Percentiles rank a stretch among this genome's conserved stretches.
These are phyloP conservation scores for Stenocarpella maydis DNA, from an alignment of 2,329 filamentous ascomycete genomes.

Conservation along the genomic window DNA sequence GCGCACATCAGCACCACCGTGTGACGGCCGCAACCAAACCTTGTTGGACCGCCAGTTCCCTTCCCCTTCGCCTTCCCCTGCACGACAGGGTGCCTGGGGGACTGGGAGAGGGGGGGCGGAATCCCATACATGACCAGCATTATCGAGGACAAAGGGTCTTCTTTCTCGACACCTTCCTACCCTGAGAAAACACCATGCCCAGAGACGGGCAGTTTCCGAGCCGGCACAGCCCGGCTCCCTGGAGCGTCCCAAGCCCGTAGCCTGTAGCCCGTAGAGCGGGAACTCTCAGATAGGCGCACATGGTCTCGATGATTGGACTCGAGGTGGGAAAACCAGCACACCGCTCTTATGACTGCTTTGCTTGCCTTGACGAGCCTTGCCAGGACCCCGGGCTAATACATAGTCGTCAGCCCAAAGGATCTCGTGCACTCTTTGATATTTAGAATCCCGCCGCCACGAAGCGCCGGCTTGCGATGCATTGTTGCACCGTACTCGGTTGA, in stretches of 20 bases:
- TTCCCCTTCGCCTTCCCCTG: background rate
- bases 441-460: background rate
- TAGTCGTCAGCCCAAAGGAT: slow-evolving; percentile 23
- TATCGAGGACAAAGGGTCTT: slow-evolving; percentile 3
- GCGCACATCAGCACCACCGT: slow-evolving; percentile 11
- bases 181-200: slow-evolving; percentile 20
- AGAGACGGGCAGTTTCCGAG: slow-evolving; percentile 21
- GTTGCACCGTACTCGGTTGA: background rate
- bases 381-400: slow-evolving; percentile 4
- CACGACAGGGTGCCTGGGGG: background rate
- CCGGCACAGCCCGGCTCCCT: slow-evolving; percentile 18
- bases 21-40: slow-evolving; percentile 3
- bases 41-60: slow-evolving; percentile 9
- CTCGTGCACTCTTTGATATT: background rate
- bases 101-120: too few species aligned
- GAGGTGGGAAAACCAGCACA: slow-evolving; percentile 18
- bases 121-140: slow-evolving; percentile 6
- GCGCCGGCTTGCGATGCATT: slow-evolving; percentile 17
- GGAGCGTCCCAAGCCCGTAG: slow-evolving; percentile 18
- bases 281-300: slow-evolving; percentile 13
- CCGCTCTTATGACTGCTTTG: slow-evolving; percentile 20
- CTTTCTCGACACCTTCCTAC: slow-evolving; percentile 1
- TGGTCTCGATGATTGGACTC: slow-evolving; percentile 21
- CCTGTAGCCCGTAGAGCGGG: background rate
- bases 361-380: slow-evolving; percentile 7